A percentile compares a stretch with the other conserved stretches of the same genome.
phyloP scores from a whole-genome alignment of 2,329 filamentous ascomycete species.

The Cytospora piceae region DNA sequence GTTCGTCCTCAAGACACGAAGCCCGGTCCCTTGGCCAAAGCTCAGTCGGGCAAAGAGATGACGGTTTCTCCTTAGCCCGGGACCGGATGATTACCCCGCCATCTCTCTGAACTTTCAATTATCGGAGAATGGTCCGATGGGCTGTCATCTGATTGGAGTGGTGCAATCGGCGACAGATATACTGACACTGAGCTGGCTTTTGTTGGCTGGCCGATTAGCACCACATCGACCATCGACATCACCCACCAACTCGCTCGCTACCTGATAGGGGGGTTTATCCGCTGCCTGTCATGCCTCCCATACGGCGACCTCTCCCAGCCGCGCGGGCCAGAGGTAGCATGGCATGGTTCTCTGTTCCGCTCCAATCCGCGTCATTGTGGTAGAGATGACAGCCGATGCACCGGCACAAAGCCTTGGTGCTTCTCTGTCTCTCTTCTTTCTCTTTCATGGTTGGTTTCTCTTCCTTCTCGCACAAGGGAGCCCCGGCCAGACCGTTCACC shows the following conservation, averaged over 20 bases:
- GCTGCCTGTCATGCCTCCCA: neutral
- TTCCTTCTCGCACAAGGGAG: neutral
- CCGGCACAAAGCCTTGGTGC: neutral
- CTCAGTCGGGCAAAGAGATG: neutral
- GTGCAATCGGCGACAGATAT: neutral
- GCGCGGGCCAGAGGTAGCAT: too few species aligned
- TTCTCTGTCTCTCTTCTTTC: neutral
- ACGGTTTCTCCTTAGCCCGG: neutral
- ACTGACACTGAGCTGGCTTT: neutral
- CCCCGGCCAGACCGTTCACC: constrained; percentile 37
- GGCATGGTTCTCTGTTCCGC: neutral
- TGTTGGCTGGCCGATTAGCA: neutral
- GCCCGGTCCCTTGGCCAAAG: neutral
- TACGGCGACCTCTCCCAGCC: neutral
- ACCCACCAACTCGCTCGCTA: neutral
- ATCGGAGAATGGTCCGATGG: neutral
- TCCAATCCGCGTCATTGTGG: too few species aligned
- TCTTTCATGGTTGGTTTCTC: neutral
- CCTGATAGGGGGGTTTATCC: neutral
- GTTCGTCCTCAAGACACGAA: neutral
- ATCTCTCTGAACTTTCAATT: neutral
- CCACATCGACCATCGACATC: neutral
- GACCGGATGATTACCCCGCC: neutral
- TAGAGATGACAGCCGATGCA: neutral
- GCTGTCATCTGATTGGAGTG: neutral